Percentiles rank a stretch among this genome's conserved stretches.
Evolutionary conservation across 108 stramenopile species (phyloP).

Genomic region (Cyclotella distinguenda): DNA sequence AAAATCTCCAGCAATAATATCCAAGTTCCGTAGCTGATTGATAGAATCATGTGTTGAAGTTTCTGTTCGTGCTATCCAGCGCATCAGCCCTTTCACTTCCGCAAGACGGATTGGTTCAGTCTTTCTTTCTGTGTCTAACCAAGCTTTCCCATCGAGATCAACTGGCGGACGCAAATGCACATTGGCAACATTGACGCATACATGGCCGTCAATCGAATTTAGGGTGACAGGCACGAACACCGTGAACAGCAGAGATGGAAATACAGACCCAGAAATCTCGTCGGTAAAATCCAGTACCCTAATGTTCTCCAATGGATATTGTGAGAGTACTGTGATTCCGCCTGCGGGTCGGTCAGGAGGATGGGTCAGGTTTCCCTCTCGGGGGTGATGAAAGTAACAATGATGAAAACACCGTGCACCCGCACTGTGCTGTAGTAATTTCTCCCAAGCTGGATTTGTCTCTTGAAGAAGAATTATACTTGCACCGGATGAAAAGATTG

Average conservation of each 20-base stretch:
- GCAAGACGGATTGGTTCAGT: slow-evolving; percentile 40
- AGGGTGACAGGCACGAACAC: slow-evolving; percentile 9
- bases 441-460: slow-evolving; percentile 40
- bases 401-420: slow-evolving; percentile 11
- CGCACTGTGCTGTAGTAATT: slow-evolving; percentile 15
- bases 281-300: slow-evolving; percentile 19
- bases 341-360: slow-evolving; percentile 32
- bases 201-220: not conserved
- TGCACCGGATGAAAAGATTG: slow-evolving; percentile 42
- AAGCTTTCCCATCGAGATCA: slow-evolving; percentile 39
- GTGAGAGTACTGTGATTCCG: slow-evolving; percentile 40
- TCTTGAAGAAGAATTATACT: slow-evolving; percentile 41
- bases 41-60: not conserved
- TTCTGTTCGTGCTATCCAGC: not conserved
- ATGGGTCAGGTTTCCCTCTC: not conserved
- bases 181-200: slow-evolving; percentile 14
- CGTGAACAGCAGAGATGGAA: slow-evolving; percentile 32
- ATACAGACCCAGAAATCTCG: slow-evolving; percentile 39
- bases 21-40: not conserved
- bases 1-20: slow-evolving; percentile 46
- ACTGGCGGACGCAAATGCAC: slow-evolving; percentile 45
- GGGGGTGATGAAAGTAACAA: slow-evolving; percentile 36
- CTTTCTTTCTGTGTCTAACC: slow-evolving; percentile 35
- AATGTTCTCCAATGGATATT: slow-evolving; percentile 28
- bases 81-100: slow-evolving; percentile 30